Conservation (phyloP, 1,284 basidiomycete genomes). For the Fomitopsis schrenkii region DNA sequence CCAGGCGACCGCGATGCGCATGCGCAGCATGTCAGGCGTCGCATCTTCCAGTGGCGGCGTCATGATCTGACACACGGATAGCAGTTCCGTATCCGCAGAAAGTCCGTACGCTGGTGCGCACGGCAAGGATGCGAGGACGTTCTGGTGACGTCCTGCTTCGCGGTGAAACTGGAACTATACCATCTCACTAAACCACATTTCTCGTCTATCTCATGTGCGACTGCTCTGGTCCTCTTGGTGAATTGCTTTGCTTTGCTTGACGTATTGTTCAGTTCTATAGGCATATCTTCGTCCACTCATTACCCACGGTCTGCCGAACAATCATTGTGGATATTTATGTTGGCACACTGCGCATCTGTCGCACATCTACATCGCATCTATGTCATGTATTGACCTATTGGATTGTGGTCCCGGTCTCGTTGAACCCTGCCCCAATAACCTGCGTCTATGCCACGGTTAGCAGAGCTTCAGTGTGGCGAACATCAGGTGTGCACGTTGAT, state of each 20-base stretch:
- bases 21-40: constrained; percentile 15
- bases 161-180: neutral
- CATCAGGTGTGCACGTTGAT: no score
- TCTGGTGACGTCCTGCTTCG: neutral
- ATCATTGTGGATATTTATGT: constrained; percentile 1
- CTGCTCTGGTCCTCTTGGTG: neutral
- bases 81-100: neutral
- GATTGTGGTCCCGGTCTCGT: neutral
- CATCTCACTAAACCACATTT: no score
- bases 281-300: neutral
- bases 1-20: constrained; percentile 16
- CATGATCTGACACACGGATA: constrained; percentile 5
- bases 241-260: neutral
- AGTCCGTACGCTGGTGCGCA: neutral
- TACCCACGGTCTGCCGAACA: neutral
- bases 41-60: constrained; percentile 13
- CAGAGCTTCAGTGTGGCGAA: no score
- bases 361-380: neutral
- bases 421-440: no score
- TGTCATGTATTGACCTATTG: neutral
- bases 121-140: neutral
- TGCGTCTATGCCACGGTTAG: no score
- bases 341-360: neutral
- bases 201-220: neutral
- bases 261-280: neutral